These are phyloP conservation scores for Coprinellus micaceus DNA, from an alignment of 768 basidiomycete species.

Conservation along the genomic window DNA sequence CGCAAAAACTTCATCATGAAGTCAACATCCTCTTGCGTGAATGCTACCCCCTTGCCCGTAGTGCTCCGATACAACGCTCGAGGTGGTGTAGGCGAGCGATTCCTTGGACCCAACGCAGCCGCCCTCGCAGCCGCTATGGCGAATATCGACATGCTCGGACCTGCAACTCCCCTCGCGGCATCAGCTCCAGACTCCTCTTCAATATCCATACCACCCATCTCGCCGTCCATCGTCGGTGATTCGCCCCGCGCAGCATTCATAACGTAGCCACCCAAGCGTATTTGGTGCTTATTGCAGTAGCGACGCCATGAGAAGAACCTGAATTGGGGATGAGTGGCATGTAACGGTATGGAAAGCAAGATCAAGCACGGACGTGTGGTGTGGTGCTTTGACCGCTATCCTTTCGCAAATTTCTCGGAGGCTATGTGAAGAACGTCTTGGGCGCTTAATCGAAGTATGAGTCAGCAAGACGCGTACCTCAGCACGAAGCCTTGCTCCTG, in stretches of 20 bases:
- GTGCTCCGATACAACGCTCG: slow-evolving; percentile 77
- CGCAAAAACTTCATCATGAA: slow-evolving; percentile 77
- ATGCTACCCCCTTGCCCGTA: slow-evolving; percentile 87
- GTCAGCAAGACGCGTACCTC: slow-evolving; percentile 39
- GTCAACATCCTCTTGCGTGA: slow-evolving; percentile 77
- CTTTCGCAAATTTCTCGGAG: slow-evolving; percentile 85
- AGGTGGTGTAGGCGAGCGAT: slow-evolving; percentile 78
- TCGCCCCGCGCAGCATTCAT: slow-evolving; percentile 50
- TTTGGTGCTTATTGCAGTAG: slow-evolving; percentile 91
- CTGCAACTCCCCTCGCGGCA: too few relatives aligned
- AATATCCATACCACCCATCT: slow-evolving; percentile 36
- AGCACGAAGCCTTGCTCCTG: slow-evolving; percentile 83
- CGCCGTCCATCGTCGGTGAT: slow-evolving; percentile 37
- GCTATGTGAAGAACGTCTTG: slow-evolving; percentile 25
- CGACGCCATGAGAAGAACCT: slow-evolving; percentile 91
- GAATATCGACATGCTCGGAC: too few relatives aligned
- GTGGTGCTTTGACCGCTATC: slow-evolving; percentile 84
- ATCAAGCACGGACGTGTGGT: slow-evolving; percentile 58
- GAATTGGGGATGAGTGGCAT: background rate
- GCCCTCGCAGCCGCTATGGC: too few relatives aligned
- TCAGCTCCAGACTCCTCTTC: slow-evolving; percentile 28
- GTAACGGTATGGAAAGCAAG: slow-evolving; percentile 1
- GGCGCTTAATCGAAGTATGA: too few relatives aligned
- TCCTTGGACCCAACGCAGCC: too few relatives aligned
- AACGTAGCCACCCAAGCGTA: slow-evolving; percentile 78